A percentile compares a stretch with the other conserved stretches of the same genome.
phyloP scores from a whole-genome alignment of 331 rosid genomes.

The Malus hybrid region DNA sequence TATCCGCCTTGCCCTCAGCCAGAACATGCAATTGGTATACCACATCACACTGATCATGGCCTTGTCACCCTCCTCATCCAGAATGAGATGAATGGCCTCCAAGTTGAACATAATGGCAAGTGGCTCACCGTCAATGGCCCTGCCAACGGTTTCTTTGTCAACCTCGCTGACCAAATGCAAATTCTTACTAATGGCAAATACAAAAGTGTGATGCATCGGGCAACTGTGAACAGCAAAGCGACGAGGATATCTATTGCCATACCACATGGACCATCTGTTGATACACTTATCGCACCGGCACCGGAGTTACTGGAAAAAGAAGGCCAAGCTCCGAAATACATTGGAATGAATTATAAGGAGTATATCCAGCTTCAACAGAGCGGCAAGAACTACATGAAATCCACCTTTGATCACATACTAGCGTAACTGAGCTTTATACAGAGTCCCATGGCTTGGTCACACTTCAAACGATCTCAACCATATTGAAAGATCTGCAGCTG shows the following conservation, averaged over 20 bases:
- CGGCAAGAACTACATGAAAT: conserved; percentile 28
- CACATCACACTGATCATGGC: not conserved
- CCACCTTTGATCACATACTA: not conserved
- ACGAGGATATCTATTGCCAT: too few species aligned
- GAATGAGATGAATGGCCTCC: not conserved
- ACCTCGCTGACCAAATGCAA: not conserved
- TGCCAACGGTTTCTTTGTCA: not conserved
- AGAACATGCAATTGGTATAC: not conserved
- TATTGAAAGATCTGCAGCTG: too few species aligned
- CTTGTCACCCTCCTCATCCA: not conserved
- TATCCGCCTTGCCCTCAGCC: not conserved
- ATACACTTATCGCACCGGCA: too few species aligned
- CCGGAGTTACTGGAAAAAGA: not conserved
- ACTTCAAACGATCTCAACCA: too few species aligned
- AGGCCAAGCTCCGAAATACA: not conserved
- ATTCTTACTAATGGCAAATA: conserved; percentile 31
- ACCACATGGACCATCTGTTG: too few species aligned
- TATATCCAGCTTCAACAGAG: not conserved
- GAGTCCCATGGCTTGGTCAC: too few species aligned
- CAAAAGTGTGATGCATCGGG: conserved; percentile 55
- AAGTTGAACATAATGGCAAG: not conserved
- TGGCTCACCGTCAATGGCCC: not conserved
- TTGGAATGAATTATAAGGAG: not conserved
- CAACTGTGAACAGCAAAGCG: not conserved
- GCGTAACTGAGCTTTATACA: too few species aligned